Evolutionary conservation across 768 basidiomycete species (phyloP).

Genomic region (Peribolospora baueri): DNA sequence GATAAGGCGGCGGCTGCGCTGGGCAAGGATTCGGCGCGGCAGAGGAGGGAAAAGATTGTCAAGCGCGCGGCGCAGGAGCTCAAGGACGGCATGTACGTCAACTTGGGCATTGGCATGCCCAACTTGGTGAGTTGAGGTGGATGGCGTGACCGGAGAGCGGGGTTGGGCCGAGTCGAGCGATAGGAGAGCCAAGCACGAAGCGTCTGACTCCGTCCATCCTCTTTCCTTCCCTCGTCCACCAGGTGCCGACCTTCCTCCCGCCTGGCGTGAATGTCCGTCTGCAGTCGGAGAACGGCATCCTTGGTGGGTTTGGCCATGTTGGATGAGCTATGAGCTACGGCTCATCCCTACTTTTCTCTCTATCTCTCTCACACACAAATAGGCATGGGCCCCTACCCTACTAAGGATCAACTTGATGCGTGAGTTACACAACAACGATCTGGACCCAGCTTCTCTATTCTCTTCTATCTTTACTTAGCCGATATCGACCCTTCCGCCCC

Average conservation of each 20-base stretch:
- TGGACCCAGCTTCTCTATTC: slow-evolving; percentile 21
- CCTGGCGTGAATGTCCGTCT: slow-evolving; percentile 22
- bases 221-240: background rate
- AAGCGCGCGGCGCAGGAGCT: slow-evolving; percentile 71
- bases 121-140: slow-evolving; percentile 11
- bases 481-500: slow-evolving; percentile 12
- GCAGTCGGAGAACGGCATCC: slow-evolving; percentile 23
- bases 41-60: slow-evolving; percentile 39
- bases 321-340: slow-evolving; percentile 5
- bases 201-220: no score
- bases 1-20: slow-evolving; percentile 5
- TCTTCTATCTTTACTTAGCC: no score
- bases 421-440: slow-evolving; percentile 23
- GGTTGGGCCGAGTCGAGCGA: no score
- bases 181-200: no score
- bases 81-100: slow-evolving; percentile 33
- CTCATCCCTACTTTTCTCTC: background rate
- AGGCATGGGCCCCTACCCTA: slow-evolving; percentile 23
- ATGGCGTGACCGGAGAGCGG: no score
- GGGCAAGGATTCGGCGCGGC: slow-evolving; percentile 16
- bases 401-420: slow-evolving; percentile 20
- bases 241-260: slow-evolving; percentile 17
- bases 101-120: slow-evolving; percentile 24
- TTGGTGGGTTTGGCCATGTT: slow-evolving; percentile 10
- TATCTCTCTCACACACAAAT: background rate